Evolutionary conservation across 225 moss, liverwort and hornwort species (phyloP).

Genomic region (Pleurozium schreberi): DNA sequence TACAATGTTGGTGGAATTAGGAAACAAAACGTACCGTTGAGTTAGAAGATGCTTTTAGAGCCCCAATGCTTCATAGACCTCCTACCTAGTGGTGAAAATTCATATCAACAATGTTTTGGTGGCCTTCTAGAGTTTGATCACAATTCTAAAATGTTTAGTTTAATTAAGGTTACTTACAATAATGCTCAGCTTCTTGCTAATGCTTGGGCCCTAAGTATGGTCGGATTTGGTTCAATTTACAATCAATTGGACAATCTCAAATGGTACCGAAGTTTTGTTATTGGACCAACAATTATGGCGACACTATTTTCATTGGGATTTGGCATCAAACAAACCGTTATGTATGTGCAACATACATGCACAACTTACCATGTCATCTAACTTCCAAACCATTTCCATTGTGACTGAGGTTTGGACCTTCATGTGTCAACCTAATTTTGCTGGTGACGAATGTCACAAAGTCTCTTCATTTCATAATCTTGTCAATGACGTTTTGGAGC

Average conservation of each 20-base stretch:
- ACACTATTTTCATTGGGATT: neutral
- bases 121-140: neutral
- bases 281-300: neutral
- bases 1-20: neutral
- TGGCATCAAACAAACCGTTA: neutral
- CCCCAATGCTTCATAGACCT: rapidly evolving
- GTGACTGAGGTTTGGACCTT: neutral
- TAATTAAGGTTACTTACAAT: neutral
- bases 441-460: neutral
- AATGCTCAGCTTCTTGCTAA: neutral
- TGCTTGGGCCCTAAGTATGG: rapidly evolving
- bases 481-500: neutral
- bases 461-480: neutral
- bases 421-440: neutral
- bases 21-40: neutral
- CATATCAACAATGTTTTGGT: neutral
- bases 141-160: neutral
- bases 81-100: neutral
- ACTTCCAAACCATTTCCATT: neutral
- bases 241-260: neutral
- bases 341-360: neutral
- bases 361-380: neutral
- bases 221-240: neutral
- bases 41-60: neutral
- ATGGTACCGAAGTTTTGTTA: neutral